These are phyloP conservation scores for Argentina anserina DNA, from an alignment of 306 rosid species.

Conservation along the genomic window DNA sequence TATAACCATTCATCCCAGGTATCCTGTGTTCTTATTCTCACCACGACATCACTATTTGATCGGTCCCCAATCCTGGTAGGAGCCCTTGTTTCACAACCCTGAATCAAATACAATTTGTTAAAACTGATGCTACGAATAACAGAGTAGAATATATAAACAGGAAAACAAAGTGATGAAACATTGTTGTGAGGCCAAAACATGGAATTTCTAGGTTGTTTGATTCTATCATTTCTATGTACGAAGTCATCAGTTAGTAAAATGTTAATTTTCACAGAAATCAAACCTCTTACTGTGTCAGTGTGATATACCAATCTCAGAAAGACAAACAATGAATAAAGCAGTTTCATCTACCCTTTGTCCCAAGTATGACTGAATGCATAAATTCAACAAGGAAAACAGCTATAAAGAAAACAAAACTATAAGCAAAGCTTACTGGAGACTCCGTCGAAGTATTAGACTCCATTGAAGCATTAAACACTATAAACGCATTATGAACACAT, in stretches of 20 bases:
- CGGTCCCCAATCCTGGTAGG: constrained; percentile 56
- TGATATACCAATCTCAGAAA: not conserved
- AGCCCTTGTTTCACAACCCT: constrained; percentile 50
- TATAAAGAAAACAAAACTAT: not conserved
- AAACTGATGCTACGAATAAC: constrained; percentile 4
- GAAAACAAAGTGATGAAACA: not conserved
- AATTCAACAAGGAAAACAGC: not conserved
- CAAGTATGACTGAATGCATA: not conserved
- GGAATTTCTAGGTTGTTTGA: not conserved
- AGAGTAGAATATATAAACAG: not conserved
- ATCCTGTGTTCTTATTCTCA: constrained; percentile 80
- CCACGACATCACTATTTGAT: constrained; percentile 87
- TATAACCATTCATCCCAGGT: constrained; percentile 87
- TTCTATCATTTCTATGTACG: not conserved
- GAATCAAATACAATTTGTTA: constrained; percentile 20
- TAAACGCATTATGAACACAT: constrained; percentile 10
- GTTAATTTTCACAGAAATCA: not conserved
- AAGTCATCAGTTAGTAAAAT: not conserved
- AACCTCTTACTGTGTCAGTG: not conserved
- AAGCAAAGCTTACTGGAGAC: constrained; percentile 38
- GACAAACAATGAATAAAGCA: not conserved
- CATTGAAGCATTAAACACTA: constrained; percentile 37
- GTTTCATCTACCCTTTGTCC: not conserved
- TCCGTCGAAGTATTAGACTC: constrained; percentile 46
- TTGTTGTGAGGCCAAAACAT: not conserved